Base-by-base conservation (phyloP, 352 stramenopile species). In the Pythium insidiosum region DNA sequence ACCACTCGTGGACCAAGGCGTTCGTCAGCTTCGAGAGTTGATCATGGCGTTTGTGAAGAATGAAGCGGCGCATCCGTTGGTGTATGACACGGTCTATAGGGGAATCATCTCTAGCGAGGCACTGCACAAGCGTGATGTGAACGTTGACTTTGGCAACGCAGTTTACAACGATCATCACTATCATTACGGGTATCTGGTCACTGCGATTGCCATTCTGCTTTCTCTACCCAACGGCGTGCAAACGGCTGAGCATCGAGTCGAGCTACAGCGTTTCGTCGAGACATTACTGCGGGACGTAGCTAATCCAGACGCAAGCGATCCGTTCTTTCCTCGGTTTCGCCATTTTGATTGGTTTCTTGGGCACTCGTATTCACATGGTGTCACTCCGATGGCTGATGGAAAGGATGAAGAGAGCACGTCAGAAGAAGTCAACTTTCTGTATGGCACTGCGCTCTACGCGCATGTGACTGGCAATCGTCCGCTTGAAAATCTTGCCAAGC, bases 141-240 rank as follows among this genome's bases (percentile, higher is more conserved):
- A 79, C 40, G 54, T 68, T 1, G 74, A 87, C 49, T 87, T 87
- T 56, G 74, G 74, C 36, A 87, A 87, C 59, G 67, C 63, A 37
- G 68, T 71, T 38, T 87, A 84, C 60, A 87, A 87, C 47, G 74
- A 87, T 36, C 74, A 87, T 53, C 74, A 87, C 54, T 87, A 74
- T 40, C 74, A 87, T 58, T 87, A 78, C 53, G 74, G 74, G 38
- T 87, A 87, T 54, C 75, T 73, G 64, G 58, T 87, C 35, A 61
- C 63, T 23, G 65, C 67, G 19, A 53, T 53, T 24, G 69, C 73
- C 29, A 77, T 85, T 38, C 29, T 62, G 15, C 29, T 62, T 3
- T 33, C 53, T 39, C 21, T 62, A 6, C 47, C 56, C 21, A 7
- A 20, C 11, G 38, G 40, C 4, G n/a, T 66, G 63, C 51, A 75